Evolutionary conservation across 768 basidiomycete species (phyloP).

Genomic region (Rhizopogon vulgaris): DNA sequence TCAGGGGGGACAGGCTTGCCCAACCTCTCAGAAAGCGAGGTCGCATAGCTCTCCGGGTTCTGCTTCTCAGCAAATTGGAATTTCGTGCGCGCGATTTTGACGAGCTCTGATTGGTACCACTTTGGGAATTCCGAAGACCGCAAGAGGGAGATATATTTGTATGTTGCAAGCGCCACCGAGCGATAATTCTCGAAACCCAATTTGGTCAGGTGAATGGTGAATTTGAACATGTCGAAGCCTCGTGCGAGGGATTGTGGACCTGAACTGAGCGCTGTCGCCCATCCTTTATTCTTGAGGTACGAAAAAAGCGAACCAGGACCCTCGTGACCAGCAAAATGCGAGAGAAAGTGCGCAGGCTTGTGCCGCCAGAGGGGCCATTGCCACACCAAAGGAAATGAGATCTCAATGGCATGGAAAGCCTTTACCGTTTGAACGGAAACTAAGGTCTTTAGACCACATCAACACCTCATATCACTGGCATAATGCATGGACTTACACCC

Average conservation of each 20-base stretch:
- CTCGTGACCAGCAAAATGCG: slow-evolving; percentile 87
- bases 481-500: slow-evolving; percentile 46
- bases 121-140: slow-evolving; percentile 52
- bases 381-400: slow-evolving; percentile 73
- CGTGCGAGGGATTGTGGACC: slow-evolving; percentile 68
- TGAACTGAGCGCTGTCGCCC: slow-evolving; percentile 70
- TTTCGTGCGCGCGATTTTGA: slow-evolving; percentile 59
- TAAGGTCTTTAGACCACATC: slow-evolving; percentile 46
- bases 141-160: slow-evolving; percentile 74
- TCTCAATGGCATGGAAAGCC: slow-evolving; percentile 77
- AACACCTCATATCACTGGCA: slow-evolving; percentile 7
- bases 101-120: slow-evolving; percentile 75
- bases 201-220: slow-evolving; percentile 73
- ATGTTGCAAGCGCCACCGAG: slow-evolving; percentile 58
- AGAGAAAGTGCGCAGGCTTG: slow-evolving; percentile 72
- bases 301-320: slow-evolving; percentile 88
- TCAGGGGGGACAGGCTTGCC: slow-evolving; percentile 78
- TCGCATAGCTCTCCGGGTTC: slow-evolving; percentile 73
- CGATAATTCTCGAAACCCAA: slow-evolving; percentile 85
- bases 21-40: slow-evolving; percentile 69
- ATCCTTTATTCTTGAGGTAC: slow-evolving; percentile 84
- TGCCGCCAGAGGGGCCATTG: slow-evolving; percentile 69
- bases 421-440: slow-evolving; percentile 87
- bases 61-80: slow-evolving; percentile 89
- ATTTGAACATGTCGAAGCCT: slow-evolving; percentile 86